Evolutionary conservation across 805 yeast species (phyloP).

Genomic region (Yamadazyma takamatsuzukensis): DNA sequence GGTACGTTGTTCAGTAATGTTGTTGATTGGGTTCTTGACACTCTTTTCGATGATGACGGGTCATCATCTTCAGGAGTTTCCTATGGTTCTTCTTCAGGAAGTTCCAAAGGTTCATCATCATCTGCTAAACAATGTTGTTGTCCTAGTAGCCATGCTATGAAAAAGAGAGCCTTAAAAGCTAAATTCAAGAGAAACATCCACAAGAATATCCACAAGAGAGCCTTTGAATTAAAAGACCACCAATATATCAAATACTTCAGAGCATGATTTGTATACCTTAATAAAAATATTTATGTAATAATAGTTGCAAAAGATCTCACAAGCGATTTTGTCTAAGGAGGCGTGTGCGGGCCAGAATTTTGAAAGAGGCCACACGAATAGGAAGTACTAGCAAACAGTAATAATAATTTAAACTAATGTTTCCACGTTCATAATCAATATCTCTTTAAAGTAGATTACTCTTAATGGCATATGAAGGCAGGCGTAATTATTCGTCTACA

Average conservation of each 20-base stretch:
- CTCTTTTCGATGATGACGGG: constrained; percentile 18
- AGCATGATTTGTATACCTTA: constrained; percentile 10
- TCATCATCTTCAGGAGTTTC: constrained; percentile 8
- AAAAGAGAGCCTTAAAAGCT: constrained; percentile 15
- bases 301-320: too few relatives aligned
- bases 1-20: constrained; percentile 9
- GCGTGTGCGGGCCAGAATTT: too few relatives aligned
- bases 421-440: too few relatives aligned
- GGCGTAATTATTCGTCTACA: too few relatives aligned
- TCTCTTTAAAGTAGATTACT: too few relatives aligned
- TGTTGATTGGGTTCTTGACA: constrained; percentile 16
- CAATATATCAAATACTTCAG: constrained; percentile 12
- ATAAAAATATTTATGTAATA: too few relatives aligned
- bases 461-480: too few relatives aligned
- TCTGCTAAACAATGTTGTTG: constrained; percentile 9
- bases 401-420: too few relatives aligned
- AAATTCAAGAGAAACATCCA: constrained; percentile 16
- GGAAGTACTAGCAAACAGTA: too few relatives aligned
- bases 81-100: constrained; percentile 5
- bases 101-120: constrained; percentile 5
- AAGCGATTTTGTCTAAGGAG: too few relatives aligned
- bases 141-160: constrained; percentile 7
- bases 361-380: too few relatives aligned
- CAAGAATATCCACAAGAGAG: constrained; percentile 14
- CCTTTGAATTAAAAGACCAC: constrained; percentile 10